Evolutionary conservation across 139 green algal species (phyloP).

Genomic region (Parachlorella kessleri): DNA sequence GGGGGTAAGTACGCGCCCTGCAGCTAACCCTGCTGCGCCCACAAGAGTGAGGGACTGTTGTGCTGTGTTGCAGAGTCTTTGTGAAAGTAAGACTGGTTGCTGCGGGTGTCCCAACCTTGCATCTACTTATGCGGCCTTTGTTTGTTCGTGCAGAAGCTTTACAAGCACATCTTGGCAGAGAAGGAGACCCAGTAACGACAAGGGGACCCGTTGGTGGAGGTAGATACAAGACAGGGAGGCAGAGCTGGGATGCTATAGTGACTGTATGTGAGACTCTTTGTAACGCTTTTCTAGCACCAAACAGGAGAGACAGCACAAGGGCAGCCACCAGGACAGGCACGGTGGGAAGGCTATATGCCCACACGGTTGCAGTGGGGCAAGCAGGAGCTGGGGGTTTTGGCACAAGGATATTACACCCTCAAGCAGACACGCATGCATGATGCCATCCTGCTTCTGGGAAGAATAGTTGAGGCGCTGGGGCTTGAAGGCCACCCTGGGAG

Average conservation of each 20-base stretch:
- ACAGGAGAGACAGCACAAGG: not conserved
- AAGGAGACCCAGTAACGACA: slow-evolving; percentile 4
- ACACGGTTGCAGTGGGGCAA: too few relatives aligned
- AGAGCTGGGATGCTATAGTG: not conserved
- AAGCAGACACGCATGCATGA: not conserved
- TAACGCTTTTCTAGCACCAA: not conserved
- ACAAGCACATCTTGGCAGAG: slow-evolving; percentile 35
- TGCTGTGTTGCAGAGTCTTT: not conserved
- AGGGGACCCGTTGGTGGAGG: not conserved
- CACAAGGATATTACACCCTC: not conserved
- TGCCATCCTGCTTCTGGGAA: not conserved
- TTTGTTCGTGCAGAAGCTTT: slow-evolving; percentile 36
- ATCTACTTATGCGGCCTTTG: not conserved
- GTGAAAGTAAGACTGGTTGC: too few relatives aligned
- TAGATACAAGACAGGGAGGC: not conserved
- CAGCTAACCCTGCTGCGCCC: not conserved
- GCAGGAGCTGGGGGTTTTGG: too few relatives aligned
- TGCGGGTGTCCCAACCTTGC: not conserved
- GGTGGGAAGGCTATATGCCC: too few relatives aligned
- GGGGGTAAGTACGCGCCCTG: slow-evolving; percentile 12
- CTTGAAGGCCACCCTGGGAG: not conserved
- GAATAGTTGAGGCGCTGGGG: not conserved
- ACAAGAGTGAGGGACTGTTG: not conserved
- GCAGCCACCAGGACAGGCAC: not conserved
- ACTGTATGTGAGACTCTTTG: not conserved